Conservation (phyloP, 805 yeast species). For the Ogataea angusta region DNA sequence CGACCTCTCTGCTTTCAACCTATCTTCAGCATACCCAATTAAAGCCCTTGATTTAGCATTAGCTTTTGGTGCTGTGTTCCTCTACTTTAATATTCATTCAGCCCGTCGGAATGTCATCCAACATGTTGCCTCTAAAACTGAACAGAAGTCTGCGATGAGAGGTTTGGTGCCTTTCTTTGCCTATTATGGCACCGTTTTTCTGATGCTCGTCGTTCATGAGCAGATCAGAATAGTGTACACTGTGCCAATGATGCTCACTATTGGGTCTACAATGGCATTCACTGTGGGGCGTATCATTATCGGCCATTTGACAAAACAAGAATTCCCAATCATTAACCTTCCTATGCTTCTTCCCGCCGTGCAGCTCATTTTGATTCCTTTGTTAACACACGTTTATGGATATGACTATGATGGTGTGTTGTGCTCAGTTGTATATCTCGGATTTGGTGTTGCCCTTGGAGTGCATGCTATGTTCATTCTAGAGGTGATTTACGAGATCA, state of each 20-base stretch:
- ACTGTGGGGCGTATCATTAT: constrained; percentile 88
- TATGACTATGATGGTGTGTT: constrained; percentile 42
- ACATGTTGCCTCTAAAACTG: constrained; percentile 33
- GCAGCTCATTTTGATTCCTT: constrained; percentile 39
- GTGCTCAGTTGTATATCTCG: constrained; percentile 56
- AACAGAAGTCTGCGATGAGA: constrained; percentile 36
- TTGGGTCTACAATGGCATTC: constrained; percentile 76
- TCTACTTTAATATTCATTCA: constrained; percentile 61
- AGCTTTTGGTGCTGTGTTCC: constrained; percentile 50
- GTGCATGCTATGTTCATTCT: constrained; percentile 69
- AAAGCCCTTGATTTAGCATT: constrained; percentile 44
- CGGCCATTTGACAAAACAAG: constrained; percentile 78
- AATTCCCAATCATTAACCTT: constrained; percentile 69
- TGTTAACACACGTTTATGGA: constrained; percentile 37
- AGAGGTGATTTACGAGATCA: constrained; percentile 77
- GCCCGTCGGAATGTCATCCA: constrained; percentile 61
- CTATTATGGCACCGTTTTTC: constrained; percentile 47
- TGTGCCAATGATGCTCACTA: constrained; percentile 60
- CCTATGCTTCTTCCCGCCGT: constrained; percentile 64
- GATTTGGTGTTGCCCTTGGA: constrained; percentile 65
- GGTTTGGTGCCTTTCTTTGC: constrained; percentile 69
- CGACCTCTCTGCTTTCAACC: constrained; percentile 37
- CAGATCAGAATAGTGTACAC: constrained; percentile 43
- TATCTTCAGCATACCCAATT: constrained; percentile 28
- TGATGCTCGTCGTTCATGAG: constrained; percentile 50